A percentile compares a stretch with the other conserved stretches of the same genome.
Conservation (phyloP, 768 basidiomycete genomes). For the Leccinum sublutescens region DNA sequence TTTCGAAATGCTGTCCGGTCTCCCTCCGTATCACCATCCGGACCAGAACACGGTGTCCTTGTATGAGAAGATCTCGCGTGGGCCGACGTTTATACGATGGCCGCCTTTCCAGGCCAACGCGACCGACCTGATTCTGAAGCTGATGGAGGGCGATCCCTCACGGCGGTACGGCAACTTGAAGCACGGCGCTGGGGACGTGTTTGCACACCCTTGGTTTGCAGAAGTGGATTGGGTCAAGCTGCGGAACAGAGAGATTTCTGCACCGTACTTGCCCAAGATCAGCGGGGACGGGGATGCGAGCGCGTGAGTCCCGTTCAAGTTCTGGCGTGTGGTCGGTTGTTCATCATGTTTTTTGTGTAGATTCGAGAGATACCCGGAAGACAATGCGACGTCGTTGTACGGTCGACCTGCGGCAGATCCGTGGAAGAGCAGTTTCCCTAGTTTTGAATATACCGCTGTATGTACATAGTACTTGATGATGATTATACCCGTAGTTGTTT, state of each 20-base stretch:
- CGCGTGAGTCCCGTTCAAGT: conserved; percentile 55
- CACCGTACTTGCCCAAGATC: conserved; percentile 93
- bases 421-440: conserved; percentile 69
- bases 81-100: conserved; percentile 74
- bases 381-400: conserved; percentile 59
- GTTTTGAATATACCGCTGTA: conserved; percentile 61
- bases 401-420: conserved; percentile 57
- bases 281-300: conserved; percentile 92
- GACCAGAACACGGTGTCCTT: conserved; percentile 82
- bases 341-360: conserved; percentile 34
- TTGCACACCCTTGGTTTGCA: conserved; percentile 89
- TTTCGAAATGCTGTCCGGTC: conserved; percentile 96
- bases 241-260: conserved; percentile 80
- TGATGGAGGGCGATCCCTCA: conserved; percentile 87
- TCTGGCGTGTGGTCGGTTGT: neutral
- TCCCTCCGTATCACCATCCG: conserved; percentile 89
- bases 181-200: conserved; percentile 88
- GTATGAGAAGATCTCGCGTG: conserved; percentile 87
- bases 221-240: conserved; percentile 92
- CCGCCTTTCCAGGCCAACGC: conserved; percentile 75
- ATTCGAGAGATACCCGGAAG: conserved; percentile 79
- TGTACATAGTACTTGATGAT: conserved; percentile 34
- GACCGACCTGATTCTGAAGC: conserved; percentile 83
- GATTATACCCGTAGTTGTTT: conserved; percentile 19
- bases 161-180: conserved; percentile 88